phyloP scores from a whole-genome alignment of 2,329 filamentous ascomycete species.

The Nemania diffusa region DNA sequence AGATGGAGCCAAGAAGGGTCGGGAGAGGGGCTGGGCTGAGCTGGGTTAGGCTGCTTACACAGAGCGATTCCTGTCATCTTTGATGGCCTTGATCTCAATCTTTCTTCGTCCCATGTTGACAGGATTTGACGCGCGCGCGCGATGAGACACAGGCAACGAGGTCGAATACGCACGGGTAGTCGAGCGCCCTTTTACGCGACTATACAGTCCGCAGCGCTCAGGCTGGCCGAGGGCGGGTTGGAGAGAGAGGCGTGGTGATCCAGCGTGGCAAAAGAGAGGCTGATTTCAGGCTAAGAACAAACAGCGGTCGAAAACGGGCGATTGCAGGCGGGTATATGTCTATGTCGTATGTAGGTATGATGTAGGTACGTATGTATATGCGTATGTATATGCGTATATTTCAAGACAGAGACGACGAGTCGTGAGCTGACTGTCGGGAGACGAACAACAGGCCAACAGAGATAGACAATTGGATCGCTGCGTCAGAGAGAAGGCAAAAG shows the following conservation, averaged over 20 bases:
- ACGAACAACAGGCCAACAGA: neutral
- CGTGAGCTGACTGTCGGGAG: neutral
- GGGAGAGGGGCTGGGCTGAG: conserved; percentile 14
- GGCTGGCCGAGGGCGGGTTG: conserved; percentile 26
- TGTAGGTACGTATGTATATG: conserved; percentile 25
- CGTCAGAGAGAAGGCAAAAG: neutral
- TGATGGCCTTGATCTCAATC: conserved; percentile 99
- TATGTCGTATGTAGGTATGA: no score
- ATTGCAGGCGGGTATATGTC: neutral
- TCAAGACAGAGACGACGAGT: conserved; percentile 2
- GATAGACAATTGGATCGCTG: neutral
- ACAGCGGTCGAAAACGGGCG: conserved; percentile 22
- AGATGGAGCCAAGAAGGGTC: neutral
- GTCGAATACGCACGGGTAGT: conserved; percentile 20
- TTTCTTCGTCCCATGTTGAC: conserved; percentile 91
- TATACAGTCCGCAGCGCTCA: conserved; percentile 27
- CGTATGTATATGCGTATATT: conserved; percentile 25
- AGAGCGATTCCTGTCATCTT: conserved; percentile 96
- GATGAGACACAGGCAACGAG: conserved; percentile 9
- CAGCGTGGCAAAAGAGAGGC: conserved; percentile 36
- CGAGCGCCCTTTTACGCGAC: conserved; percentile 31
- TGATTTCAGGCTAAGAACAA: conserved; percentile 33
- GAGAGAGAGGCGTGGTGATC: conserved; percentile 37
- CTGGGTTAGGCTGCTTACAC: conserved; percentile 73
- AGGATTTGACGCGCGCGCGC: conserved; percentile 23